A percentile compares a stretch with the other conserved stretches of the same genome.
Evolutionary conservation across 208 protist species (phyloP).

Genomic region (Strigomonas culicis): DNA sequence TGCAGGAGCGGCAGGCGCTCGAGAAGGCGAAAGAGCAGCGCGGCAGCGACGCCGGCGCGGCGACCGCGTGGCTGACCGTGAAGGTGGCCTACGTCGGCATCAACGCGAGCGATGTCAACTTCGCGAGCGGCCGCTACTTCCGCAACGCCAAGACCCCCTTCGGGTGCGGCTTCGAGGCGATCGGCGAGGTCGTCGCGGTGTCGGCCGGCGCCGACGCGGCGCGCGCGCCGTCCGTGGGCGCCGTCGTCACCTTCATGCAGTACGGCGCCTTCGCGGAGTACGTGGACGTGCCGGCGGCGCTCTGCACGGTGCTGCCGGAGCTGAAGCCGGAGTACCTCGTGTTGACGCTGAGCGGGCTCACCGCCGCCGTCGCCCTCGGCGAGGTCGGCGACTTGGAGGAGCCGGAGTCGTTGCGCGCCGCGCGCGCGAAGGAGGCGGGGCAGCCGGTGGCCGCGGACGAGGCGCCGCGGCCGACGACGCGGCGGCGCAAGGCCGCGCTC

Average conservation of each 20-base stretch:
- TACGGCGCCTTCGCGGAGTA: conserved; percentile 17
- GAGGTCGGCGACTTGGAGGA: conserved; percentile 33
- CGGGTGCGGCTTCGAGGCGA: conserved; percentile 76
- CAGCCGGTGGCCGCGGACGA: conserved; percentile 23
- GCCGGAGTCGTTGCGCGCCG: background rate
- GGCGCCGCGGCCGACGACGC: background rate
- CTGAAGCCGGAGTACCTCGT: conserved; percentile 30
- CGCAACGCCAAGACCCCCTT: conserved; percentile 36
- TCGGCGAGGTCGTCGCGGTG: conserved; percentile 50
- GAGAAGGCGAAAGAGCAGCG: no score
- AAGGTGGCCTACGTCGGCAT: conserved; percentile 51
- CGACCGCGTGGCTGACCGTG: conserved; percentile 29
- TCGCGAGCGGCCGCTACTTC: conserved; percentile 52
- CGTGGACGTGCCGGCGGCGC: conserved; percentile 6
- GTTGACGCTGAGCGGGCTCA: conserved; percentile 56
- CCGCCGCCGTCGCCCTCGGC: conserved; percentile 63
- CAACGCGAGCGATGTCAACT: conserved; percentile 80
- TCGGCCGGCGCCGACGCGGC: conserved; percentile 27
- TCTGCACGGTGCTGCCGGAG: conserved; percentile 20
- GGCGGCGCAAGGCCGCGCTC: conserved; percentile 52
- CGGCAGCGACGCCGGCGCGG: conserved; percentile 6
- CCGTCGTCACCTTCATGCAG: background rate
- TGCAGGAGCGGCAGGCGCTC: no score
- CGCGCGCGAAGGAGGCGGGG: no score
- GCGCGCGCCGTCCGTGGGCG: conserved; percentile 11